phyloP scores from a whole-genome alignment of 2,329 filamentous ascomycete genomes.

The Coniochaeta hoffmannii region DNA sequence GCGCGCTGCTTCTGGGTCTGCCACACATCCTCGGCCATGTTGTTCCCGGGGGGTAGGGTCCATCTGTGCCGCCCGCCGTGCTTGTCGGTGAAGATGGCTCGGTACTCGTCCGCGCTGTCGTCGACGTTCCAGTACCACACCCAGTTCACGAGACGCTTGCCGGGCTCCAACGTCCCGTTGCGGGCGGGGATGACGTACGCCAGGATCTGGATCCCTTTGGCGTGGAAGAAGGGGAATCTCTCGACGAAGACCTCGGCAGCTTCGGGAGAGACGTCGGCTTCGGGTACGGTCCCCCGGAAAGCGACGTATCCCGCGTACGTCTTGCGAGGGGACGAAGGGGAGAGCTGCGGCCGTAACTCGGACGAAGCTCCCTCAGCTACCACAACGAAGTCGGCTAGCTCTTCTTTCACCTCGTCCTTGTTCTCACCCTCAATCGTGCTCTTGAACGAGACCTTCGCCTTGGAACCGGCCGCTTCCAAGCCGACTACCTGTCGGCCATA shows the following conservation, averaged over 20 bases:
- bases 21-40: not conserved
- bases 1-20: not conserved
- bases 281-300: not conserved
- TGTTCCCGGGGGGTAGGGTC: not conserved
- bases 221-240: constrained; percentile 3
- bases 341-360: not conserved
- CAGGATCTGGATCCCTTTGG: not conserved
- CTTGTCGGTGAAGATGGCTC: constrained; percentile 1
- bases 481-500: not conserved
- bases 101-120: not conserved
- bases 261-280: not conserved
- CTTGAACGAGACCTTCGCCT: not conserved
- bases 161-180: not conserved
- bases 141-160: constrained; percentile 1
- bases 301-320: not conserved
- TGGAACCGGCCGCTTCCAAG: not conserved
- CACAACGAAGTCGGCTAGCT: not conserved
- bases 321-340: not conserved
- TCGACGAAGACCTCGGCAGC: not conserved
- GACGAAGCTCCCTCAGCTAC: constrained; percentile 2
- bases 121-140: constrained; percentile 3
- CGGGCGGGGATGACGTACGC: not conserved
- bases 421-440: constrained; percentile 1
- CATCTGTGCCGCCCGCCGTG: not conserved
- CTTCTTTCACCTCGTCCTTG: not conserved